Base-by-base conservation (phyloP, 202 grass and related monocot genomes). In the Digitaria exilis region DNA sequence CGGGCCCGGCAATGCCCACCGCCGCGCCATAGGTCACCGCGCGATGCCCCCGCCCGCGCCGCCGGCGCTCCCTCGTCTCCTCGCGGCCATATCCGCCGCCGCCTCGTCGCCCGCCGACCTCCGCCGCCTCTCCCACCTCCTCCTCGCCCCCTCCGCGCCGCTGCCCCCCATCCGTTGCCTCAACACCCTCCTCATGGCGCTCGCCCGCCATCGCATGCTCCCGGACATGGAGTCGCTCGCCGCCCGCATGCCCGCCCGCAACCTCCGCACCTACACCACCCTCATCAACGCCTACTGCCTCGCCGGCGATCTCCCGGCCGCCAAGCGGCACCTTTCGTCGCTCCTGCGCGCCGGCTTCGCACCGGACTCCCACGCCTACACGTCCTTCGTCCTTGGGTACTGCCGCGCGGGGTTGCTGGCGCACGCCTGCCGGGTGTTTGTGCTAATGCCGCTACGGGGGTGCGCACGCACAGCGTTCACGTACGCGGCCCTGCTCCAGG, bases 381-480 rank as follows among this genome's bases (percentile, higher is more conserved):
- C 92, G 2, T 97, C 94, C 9, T 97, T 97, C 63, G 81, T 97
- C 1, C 28, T 94, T 7, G 94, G 88, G 10, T 97, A 92, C 18
- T 92, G 94, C 62, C 77, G 83, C 37, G 80, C 75, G 24, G 90
- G 89, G 39, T 67, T 89, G 59, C 86, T 94, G 29, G 55, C 60
- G 42, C 84, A 86, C n/a, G 94, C 92, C 21, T 94, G 92, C 68
- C 61, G 90, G 32, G 1, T 97, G 78, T 97, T 97, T 51, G 78
- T 97, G 81, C 83, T 97, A 86, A 97, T 97, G 94, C 94, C 94
- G 5, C 85, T 87, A n/a, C 91, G 90, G 48, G 92, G 92, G 45
- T 94, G 88, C 39, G 78, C 31, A 0, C 87, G 84, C 49, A 94
- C 89, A 17, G 64, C 66, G 11, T 94, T 94, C 87, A 90, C 87